Base-by-base conservation (phyloP, 1,284 basidiomycete genomes). In the Xerocomus cyaneibrunnescens region DNA sequence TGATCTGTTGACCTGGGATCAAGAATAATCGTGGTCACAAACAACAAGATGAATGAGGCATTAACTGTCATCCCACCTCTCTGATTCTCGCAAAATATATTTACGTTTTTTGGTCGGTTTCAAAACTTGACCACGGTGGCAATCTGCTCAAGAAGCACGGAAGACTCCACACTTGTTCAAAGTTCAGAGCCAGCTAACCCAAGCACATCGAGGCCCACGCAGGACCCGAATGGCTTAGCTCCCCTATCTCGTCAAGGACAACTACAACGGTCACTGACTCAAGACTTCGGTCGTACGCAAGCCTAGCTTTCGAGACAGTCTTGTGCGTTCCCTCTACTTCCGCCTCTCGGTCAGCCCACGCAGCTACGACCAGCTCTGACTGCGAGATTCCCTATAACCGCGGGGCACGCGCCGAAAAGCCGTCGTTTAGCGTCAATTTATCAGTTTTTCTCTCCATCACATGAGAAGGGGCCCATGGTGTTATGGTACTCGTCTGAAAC, bases 381-480 rank as follows among this genome's bases (percentile, higher is more conserved):
- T 76, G 82, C 43, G 76, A 84, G 44, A 70, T 78, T 0, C 80
- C 86, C 1, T 81, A 92, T 58, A 76, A 83, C 46, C 79, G 83
- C 45, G 78, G 92, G 92, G 76, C 85, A 17, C 84, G 84, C 64
- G 77, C 87, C 7, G 85, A 91, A 56, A 77, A 72, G 38, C 74
- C 80, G 0, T 64, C 80, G 0, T 84, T 87, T 63, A 78, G 75
- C 21, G 13, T 84, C 38, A 81, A 76, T 54, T 83, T 72, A 58
- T 70, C 72, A 5, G 66, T 77, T 0, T 79, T 87, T 80, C 75
- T 75, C 8, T 88, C 87, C 0, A 74, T 77, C 25, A 76, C 89
- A 17, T 76, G 80, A 55, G 91, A 91, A 62, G 86, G 90, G 64
- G 77, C 89, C 39, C 92, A 92, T 67, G 90, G 90, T 1, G 78